Base-by-base conservation (phyloP, 2,329 filamentous ascomycete genomes). In the Cladosporium sphaerospermum region DNA sequence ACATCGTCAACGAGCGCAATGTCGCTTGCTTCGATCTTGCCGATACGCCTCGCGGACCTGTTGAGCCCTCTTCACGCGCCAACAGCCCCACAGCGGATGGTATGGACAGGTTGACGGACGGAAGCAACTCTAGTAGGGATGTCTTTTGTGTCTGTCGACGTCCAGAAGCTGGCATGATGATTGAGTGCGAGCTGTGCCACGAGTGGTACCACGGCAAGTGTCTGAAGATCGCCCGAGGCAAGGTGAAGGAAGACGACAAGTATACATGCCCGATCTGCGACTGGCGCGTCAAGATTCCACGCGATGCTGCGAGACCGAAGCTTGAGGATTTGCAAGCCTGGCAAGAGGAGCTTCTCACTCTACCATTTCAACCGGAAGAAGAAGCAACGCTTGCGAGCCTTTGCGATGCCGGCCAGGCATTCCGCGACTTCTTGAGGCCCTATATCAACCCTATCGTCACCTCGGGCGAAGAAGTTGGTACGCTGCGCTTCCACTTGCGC, bases 141-240 rank as follows among this genome's bases (percentile, higher is more conserved):
- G 92, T 97, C 0, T 99, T 97, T 69, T 99, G 93, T 70, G 96
- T 99, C 61, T 99, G 93, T 72, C 84, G 93, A 55, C 89, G 85
- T 58, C 82, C 89, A 6, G 93, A 99, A 71, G 90, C 92, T 36
- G 93, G 93, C 48, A 95, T 97, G 86, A 99, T 99, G 93, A 97
- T 99, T 63, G 93, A 99, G 71, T 99, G 93, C 68, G 93, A 97
- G 68, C 78, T 96, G 37, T 99, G 93, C 71, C 92, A 96, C 65
- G 93, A 99, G 74, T 99, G 93, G 93, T 99, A 99, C 66, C 93
- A 99, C 64, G 92, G 93, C 56, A 97, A 96, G 70, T 99, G 93
- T 64, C 78, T 99, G 36, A 99, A 99, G 75, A 96, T 99, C 65
- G 93, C 93, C 2, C 83, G 93, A 46, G 93, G 93, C 49, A 99